These are phyloP conservation scores for Phenoliferia sp. DNA, from an alignment of 1,284 basidiomycete species.

Conservation along the genomic window DNA sequence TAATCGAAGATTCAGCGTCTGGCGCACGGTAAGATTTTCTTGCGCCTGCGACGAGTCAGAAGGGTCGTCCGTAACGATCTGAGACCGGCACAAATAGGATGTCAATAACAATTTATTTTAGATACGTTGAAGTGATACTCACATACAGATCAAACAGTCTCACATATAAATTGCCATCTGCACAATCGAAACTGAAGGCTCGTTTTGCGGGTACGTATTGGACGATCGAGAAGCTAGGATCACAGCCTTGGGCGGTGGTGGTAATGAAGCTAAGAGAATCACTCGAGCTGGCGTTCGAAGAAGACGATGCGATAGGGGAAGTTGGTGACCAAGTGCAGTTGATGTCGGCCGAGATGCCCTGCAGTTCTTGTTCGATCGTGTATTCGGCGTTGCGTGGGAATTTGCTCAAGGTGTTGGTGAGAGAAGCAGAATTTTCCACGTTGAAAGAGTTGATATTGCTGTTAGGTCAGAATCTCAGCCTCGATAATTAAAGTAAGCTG, in stretches of 20 bases:
- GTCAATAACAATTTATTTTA: background rate
- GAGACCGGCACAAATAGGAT: background rate
- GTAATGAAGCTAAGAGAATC: background rate
- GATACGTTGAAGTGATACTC: background rate
- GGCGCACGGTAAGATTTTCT: background rate
- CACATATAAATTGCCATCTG: background rate
- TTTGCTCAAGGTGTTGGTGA: background rate
- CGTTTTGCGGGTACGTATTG: background rate
- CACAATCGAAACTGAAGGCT: background rate
- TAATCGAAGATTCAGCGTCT: background rate
- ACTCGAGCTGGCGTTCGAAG: background rate
- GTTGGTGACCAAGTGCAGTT: background rate
- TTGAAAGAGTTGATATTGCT: background rate
- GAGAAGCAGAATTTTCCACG: background rate
- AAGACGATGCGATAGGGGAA: background rate
- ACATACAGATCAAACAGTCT: background rate
- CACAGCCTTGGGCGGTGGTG: background rate
- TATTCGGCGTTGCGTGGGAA: background rate
- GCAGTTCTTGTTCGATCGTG: background rate
- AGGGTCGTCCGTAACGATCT: background rate
- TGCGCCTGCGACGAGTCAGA: background rate
- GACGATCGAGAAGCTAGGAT: background rate
- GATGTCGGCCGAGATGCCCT: background rate
- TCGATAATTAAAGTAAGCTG: too few species aligned
- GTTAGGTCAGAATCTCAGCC: too few species aligned